Base-by-base conservation (phyloP, 2,329 filamentous ascomycete species). In the Curvularia lunata region DNA sequence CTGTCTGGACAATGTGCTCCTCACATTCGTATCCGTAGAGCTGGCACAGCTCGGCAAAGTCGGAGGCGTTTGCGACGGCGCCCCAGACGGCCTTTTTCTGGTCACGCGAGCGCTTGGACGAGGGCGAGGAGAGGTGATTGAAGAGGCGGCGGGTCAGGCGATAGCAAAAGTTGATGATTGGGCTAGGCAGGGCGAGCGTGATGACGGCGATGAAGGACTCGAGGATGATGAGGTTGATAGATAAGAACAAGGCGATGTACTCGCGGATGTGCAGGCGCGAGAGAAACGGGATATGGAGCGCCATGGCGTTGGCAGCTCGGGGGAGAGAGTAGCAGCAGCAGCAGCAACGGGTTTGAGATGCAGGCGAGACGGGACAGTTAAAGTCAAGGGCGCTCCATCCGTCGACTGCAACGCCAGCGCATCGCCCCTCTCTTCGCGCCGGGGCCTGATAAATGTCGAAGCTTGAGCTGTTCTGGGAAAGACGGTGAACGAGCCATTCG, bases 1-100 rank as follows among this genome's bases (percentile, higher is more conserved):
- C 88, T 2, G 95, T 99, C 77, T 97, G 93, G 10, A 96, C 91
- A 48, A 99, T 89, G 75, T 99, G 95, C 78, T 99, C 95, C 76
- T 99, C 95, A 5, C 94, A 91, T 67, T 91, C 90, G 78, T 97
- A 98, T 46, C 93, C 94, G 77, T 89, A 97, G 12, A 97, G 80
- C 38, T 88, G 89, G 77, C 94, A 98, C n/a, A 99, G 85, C 72
- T 98, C 94, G 45, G 92, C 87, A 75, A 99, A 98, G 73, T 98
- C 95, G 59, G 91, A 86, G 4, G 94, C 92, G 72, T 95, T 89
- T 54, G 92, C 89, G 56, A 99, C 88, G 8, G 88, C 87, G n/a
- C 81, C 85, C 38, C 91, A 91, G 54, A 92, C 83, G 38, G 85
- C 86, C 87, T 89, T 90, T 70, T 88, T 89, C 71, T 85, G 86